Conservation (phyloP, 768 basidiomycete species). For the Trametes punicea region DNA sequence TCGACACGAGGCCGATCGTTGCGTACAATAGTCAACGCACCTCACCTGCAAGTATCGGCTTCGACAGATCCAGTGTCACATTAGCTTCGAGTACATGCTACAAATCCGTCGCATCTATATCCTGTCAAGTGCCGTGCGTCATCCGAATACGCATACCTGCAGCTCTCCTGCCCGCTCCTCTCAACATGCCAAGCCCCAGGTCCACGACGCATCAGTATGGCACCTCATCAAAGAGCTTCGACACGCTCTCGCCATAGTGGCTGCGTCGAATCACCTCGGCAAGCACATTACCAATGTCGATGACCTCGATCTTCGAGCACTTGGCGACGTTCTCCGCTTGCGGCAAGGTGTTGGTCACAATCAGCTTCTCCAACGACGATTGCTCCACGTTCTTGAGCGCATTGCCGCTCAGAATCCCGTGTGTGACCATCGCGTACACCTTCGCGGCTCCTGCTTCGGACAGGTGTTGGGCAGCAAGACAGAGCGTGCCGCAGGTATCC, state of each 20-base stretch:
- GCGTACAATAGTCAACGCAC: slow-evolving; percentile 5
- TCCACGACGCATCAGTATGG: slow-evolving; percentile 55
- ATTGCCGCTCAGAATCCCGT: slow-evolving; percentile 91
- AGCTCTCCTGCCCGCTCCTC: background rate
- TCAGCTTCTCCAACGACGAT: slow-evolving; percentile 85
- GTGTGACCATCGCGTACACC: slow-evolving; percentile 92
- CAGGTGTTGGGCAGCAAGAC: slow-evolving; percentile 86
- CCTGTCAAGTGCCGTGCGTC: background rate
- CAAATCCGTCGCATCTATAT: slow-evolving; percentile 18
- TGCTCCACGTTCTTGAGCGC: slow-evolving; percentile 72
- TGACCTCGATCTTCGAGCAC: slow-evolving; percentile 83
- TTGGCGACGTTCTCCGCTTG: slow-evolving; percentile 70
- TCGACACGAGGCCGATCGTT: slow-evolving; percentile 7
- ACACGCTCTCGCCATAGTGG: slow-evolving; percentile 95
- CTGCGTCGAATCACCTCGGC: slow-evolving; percentile 95
- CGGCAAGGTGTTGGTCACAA: slow-evolving; percentile 98
- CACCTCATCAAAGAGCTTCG: slow-evolving; percentile 85
- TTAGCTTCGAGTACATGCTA: slow-evolving; percentile 12
- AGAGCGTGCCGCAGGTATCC: slow-evolving; percentile 92
- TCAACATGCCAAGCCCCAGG: background rate
- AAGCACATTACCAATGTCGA: slow-evolving; percentile 92
- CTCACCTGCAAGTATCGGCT: background rate
- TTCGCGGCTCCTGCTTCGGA: slow-evolving; percentile 83
- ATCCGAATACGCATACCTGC: background rate
- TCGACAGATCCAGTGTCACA: slow-evolving; percentile 6